Evolutionary conservation across 768 basidiomycete genomes (phyloP).

Genomic region (Pulveroboletus ravenelii): DNA sequence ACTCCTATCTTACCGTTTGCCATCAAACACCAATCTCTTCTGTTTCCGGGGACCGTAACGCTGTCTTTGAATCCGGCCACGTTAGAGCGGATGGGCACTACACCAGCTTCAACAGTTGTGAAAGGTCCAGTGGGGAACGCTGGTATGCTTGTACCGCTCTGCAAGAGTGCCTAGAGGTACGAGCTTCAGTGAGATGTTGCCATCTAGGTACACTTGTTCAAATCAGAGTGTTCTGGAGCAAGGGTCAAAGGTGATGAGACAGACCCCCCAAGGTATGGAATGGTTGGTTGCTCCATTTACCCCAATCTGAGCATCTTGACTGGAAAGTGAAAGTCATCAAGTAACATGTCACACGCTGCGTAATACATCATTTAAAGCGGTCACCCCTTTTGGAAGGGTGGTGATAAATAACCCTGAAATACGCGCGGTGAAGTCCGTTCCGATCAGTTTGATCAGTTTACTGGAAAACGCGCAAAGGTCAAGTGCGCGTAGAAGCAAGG

Average conservation of each 20-base stretch:
- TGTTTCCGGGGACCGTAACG: too few relatives aligned
- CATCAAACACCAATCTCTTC: too few relatives aligned
- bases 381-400: slow-evolving; percentile 70
- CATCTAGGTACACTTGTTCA: slow-evolving; percentile 71
- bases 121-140: slow-evolving; percentile 83
- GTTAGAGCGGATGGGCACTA: slow-evolving; percentile 74
- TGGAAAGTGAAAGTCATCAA: slow-evolving; percentile 23
- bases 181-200: slow-evolving; percentile 78
- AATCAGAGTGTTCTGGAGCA: background rate
- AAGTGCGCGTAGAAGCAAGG: too few relatives aligned
- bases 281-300: too few relatives aligned
- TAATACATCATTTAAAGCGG: too few relatives aligned
- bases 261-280: too few relatives aligned
- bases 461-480: too few relatives aligned
- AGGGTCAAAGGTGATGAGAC: too few relatives aligned
- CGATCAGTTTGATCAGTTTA: background rate
- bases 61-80: slow-evolving; percentile 61
- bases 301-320: slow-evolving; percentile 64
- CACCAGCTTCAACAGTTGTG: slow-evolving; percentile 70
- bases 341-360: background rate
- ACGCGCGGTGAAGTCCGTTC: background rate
- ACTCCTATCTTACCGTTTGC: slow-evolving; percentile 52
- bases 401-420: slow-evolving; percentile 68
- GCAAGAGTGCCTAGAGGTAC: slow-evolving; percentile 90
- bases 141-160: slow-evolving; percentile 82